Evolutionary conservation across 148 eudicot genomes (phyloP), one percentile per base, ranked within the genome.

Genomic region (Vaccinium corymbosum): DNA sequence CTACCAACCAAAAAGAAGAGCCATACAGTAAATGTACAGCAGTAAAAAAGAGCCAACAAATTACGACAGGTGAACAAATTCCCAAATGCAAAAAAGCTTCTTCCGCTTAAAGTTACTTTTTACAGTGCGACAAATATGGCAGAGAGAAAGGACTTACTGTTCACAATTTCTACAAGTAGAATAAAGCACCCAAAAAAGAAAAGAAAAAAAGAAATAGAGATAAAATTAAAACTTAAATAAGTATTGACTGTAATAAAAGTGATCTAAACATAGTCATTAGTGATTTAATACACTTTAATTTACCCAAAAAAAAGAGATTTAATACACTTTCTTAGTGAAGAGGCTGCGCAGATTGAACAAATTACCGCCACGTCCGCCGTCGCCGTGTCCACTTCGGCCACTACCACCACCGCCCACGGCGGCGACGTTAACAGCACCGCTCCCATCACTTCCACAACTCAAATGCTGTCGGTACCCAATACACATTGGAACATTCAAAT

Each of bases 401-500:
- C 82, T 15, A 12, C 79, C 84, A 1, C 85, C 89, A 8, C 57
- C 80, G 2, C 72, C 52, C 12, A 68, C 82, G 16, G 80, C 78
- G 8, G 52, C 82, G 1, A 38, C 86, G 1, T 87, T 79, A 1
- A 62, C 73, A 1, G 78, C 90, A 5, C 88, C 71, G 73, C 77
- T 86, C 59, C 85, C 91, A 10, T 91, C 92, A 74, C 90, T 90
- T 50, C 88, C 84, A 57, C 96, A 94, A 35, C 90, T 86, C 90
- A 88, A 73, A 62, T 88, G 86, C 25, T 89, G 89, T 84, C 92
- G 77, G 85, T 94, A 92, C 6, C 97, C 95, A 0, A 91, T 90
- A 86, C 98, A 93, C 90, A 87, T 91, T 53, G 95, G 98, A 27
- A 93, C 97, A 53, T 88, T 94, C 78, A 95, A 49, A n/a, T 81